Conservation (phyloP, 1,284 basidiomycete species). For the Pseudozyma sp. region DNA sequence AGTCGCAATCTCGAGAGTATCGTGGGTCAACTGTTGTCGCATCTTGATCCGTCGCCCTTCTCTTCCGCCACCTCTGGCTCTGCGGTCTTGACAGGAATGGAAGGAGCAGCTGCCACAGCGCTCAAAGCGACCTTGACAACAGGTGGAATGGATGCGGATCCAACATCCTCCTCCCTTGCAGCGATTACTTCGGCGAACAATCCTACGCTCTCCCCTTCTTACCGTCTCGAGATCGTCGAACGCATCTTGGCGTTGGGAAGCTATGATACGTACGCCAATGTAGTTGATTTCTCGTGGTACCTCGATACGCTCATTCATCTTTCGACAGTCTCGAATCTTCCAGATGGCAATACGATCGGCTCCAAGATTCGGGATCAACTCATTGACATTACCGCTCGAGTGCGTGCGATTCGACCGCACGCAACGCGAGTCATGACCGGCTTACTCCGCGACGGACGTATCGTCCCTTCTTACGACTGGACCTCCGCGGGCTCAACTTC, state of each 20-base stretch:
- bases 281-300: slow-evolving; percentile 96
- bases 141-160: slow-evolving; percentile 52
- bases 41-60: slow-evolving; percentile 76
- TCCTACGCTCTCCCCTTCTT: slow-evolving; percentile 76
- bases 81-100: slow-evolving; percentile 17
- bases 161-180: slow-evolving; percentile 31
- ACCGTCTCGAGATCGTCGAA: slow-evolving; percentile 83
- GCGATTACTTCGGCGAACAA: slow-evolving; percentile 53
- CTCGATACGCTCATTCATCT: slow-evolving; percentile 79
- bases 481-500: background rate
- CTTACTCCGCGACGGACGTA: slow-evolving; percentile 76
- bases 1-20: slow-evolving; percentile 86
- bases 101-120: slow-evolving; percentile 71
- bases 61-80: slow-evolving; percentile 44
- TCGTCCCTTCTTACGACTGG: slow-evolving; percentile 27
- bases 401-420: slow-evolving; percentile 80
- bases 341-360: slow-evolving; percentile 77
- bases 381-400: slow-evolving; percentile 86
- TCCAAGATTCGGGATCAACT: slow-evolving; percentile 81
- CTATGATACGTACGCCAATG: slow-evolving; percentile 83
- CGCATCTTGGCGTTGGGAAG: slow-evolving; percentile 85
- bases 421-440: slow-evolving; percentile 84
- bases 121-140: slow-evolving; percentile 70
- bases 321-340: slow-evolving; percentile 76
- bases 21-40: slow-evolving; percentile 85